Base-by-base conservation (phyloP, 2,329 filamentous ascomycete species). In the Macroventuria anomochaeta region DNA sequence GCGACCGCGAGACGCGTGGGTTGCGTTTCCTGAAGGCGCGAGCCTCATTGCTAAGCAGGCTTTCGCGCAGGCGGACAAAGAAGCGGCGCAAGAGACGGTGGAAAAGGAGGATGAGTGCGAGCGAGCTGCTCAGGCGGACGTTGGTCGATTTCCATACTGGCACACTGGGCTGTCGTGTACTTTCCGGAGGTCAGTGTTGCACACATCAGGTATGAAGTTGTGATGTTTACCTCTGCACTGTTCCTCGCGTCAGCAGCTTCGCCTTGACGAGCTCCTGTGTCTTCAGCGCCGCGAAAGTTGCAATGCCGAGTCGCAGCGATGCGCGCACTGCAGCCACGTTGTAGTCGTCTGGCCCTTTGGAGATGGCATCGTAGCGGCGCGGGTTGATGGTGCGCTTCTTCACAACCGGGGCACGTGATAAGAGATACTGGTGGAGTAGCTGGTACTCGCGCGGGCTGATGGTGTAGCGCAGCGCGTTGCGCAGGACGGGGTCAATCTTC, bases 1-100 rank as follows among this genome's bases (percentile, higher is more conserved):
- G 80, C 0, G 89, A 85, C 17, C 80, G 81, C 0, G 90, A 83
- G 11, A 92, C 85, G 15, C 85, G 84, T 0, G 93, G 93, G 67
- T 97, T 97, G 47, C 93, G 88, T 52, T 83, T 80, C 12, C 92
- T 85, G 75, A 97, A 97, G 0, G 90, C 88, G 48, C 84, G 83
- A 1, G 93, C 91, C 51, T 90, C 85, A n/a, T 90, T 84, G 29
- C 89, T 87, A 34, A 96, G 85, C 3, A 99, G 81, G 59, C 91
- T 91, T 1, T 84, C 81, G 40, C 93, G 88, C 36, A 97, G 79
- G 23, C 91, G 85, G 21, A 85, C 84, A 65, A 97, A 90, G 80
- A 97, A 96, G 54, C 93, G 90, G 77, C 93, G 91, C 21, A 97
- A 85, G 1, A 96, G 81, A 25, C 95, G 87, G 73, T 99, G 95